Conservation (phyloP, 2,329 filamentous ascomycete species). For the Fusarium albidum region DNA sequence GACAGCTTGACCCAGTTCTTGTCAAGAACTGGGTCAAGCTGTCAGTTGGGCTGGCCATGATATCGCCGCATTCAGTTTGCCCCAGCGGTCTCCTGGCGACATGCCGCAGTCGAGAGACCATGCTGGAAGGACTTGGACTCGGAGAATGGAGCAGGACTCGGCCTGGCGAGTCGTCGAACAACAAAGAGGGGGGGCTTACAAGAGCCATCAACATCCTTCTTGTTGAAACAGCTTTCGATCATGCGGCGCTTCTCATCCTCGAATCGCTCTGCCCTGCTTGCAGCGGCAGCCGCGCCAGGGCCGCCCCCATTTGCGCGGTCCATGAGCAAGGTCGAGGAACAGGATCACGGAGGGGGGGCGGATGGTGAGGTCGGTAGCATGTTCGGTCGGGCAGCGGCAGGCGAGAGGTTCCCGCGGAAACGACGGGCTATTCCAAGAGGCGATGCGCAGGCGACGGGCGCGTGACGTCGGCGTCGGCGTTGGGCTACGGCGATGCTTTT, state of each 20-base stretch:
- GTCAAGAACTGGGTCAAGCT: slow-evolving; percentile 59
- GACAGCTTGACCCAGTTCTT: too few relatives aligned
- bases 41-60: slow-evolving; percentile 11
- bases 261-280: slow-evolving; percentile 77
- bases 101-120: neutral
- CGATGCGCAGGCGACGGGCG: slow-evolving; percentile 10
- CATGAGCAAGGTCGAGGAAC: slow-evolving; percentile 41
- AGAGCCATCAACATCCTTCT: slow-evolving; percentile 86
- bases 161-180: slow-evolving; percentile 26
- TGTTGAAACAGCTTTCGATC: slow-evolving; percentile 92
- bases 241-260: slow-evolving; percentile 97
- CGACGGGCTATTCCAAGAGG: slow-evolving; percentile 2
- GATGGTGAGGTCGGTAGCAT: slow-evolving; percentile 41
- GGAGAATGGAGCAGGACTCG: neutral
- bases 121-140: neutral
- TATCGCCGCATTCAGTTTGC: neutral
- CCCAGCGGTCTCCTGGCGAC: neutral
- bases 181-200: slow-evolving; percentile 62
- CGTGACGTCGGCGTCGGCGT: slow-evolving; percentile 1
- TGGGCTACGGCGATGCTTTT: neutral
- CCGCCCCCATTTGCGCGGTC: slow-evolving; percentile 51
- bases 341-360: slow-evolving; percentile 37
- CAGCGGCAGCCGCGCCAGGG: slow-evolving; percentile 45
- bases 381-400: slow-evolving; percentile 30
- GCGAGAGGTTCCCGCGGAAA: slow-evolving; percentile 1